These are phyloP conservation scores for Phytophthora rubi DNA, from an alignment of 352 stramenopile genomes.

Conservation along the genomic window DNA sequence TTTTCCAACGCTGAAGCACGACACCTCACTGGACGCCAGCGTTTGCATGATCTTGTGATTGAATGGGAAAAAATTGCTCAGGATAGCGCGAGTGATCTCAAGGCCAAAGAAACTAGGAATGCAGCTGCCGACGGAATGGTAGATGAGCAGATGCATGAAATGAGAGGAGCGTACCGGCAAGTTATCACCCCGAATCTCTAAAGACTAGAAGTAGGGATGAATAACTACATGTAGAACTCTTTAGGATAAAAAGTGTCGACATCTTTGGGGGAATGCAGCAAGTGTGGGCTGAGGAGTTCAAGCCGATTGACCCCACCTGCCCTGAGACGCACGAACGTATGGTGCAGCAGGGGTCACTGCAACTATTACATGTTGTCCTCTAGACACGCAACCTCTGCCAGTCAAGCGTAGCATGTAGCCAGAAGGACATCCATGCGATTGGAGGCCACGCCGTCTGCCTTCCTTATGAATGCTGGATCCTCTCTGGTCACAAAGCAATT, in stretches of 20 bases:
- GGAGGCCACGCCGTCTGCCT: slow-evolving; percentile 6
- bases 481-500: slow-evolving; percentile 19
- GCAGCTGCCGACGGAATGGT: slow-evolving; percentile 20
- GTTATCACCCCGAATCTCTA: slow-evolving; percentile 26
- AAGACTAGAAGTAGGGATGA: background rate
- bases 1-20: slow-evolving; percentile 43
- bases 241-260: background rate
- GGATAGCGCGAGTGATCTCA: background rate
- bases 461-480: background rate
- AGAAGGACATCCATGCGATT: slow-evolving; percentile 10
- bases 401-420: slow-evolving; percentile 12
- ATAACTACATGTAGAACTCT: background rate
- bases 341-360: background rate
- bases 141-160: slow-evolving; percentile 26
- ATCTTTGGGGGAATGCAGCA: no score
- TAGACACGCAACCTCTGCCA: slow-evolving; percentile 24
- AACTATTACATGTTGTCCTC: background rate
- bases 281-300: no score
- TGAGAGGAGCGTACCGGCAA: slow-evolving; percentile 25
- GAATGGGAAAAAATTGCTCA: slow-evolving; percentile 26
- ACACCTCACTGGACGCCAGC: slow-evolving; percentile 42
- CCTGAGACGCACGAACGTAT: background rate
- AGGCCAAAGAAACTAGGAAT: slow-evolving; percentile 2
- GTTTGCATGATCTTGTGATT: slow-evolving; percentile 35
- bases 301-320: background rate